Conservation (phyloP, 805 yeast species). For the Candida verbasci region DNA sequence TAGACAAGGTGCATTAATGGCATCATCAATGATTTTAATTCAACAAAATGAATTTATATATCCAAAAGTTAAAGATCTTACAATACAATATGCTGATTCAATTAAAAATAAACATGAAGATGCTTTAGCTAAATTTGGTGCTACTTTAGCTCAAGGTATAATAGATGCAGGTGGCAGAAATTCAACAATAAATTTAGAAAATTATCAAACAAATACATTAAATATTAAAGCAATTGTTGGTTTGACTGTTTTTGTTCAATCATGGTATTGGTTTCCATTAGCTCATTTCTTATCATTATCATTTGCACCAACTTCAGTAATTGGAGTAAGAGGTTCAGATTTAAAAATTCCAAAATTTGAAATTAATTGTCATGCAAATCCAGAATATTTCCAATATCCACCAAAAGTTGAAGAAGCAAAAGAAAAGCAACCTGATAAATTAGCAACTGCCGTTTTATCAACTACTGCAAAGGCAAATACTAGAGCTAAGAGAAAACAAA, state of each 20-base stretch:
- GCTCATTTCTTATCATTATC: slow-evolving; percentile 90
- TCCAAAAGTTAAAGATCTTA: slow-evolving; percentile 76
- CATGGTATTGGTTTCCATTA: slow-evolving; percentile 98
- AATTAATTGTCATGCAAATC: slow-evolving; percentile 75
- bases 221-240: slow-evolving; percentile 93
- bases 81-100: slow-evolving; percentile 69
- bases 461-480: slow-evolving; percentile 94
- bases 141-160: slow-evolving; percentile 94
- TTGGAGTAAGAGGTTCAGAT: slow-evolving; percentile 69
- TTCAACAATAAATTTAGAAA: slow-evolving; percentile 89
- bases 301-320: slow-evolving; percentile 85
- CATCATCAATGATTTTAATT: slow-evolving; percentile 84
- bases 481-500: slow-evolving; percentile 67
- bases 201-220: slow-evolving; percentile 81
- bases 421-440: slow-evolving; percentile 80
- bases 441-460: slow-evolving; percentile 89
- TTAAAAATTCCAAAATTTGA: slow-evolving; percentile 82
- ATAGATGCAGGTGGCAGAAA: slow-evolving; percentile 98
- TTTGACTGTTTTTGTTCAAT: slow-evolving; percentile 80
- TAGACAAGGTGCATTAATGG: slow-evolving; percentile 94
- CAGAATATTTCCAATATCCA: slow-evolving; percentile 81
- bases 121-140: slow-evolving; percentile 96
- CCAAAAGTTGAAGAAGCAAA: slow-evolving; percentile 77
- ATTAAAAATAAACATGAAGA: slow-evolving; percentile 88
- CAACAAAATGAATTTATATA: slow-evolving; percentile 78